phyloP scores from a whole-genome alignment of 2,329 filamentous ascomycete genomes.

The Hypoxylon sp. region DNA sequence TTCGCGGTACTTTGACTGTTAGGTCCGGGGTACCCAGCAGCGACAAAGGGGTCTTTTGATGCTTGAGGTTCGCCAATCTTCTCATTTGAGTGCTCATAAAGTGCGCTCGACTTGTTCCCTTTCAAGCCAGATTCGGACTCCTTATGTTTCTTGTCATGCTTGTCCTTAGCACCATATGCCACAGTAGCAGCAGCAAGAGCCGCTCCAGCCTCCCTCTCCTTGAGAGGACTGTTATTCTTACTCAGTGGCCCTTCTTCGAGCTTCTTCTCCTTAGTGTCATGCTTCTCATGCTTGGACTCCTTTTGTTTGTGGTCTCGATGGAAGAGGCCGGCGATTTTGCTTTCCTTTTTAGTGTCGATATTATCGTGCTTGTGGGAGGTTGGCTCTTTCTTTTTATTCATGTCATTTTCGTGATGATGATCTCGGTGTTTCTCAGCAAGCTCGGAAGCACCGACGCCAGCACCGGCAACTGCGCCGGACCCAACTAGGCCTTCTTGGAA shows the following conservation, averaged over 20 bases:
- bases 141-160: conserved; percentile 22
- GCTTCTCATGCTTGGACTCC: conserved; percentile 23
- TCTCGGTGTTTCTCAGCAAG: conserved; percentile 24
- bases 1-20: conserved; percentile 4
- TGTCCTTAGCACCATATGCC: conserved; percentile 24
- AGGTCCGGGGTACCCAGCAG: conserved; percentile 16
- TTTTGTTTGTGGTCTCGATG: conserved; percentile 35
- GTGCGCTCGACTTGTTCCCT: background rate
- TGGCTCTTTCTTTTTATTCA: conserved; percentile 22
- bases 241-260: conserved; percentile 6
- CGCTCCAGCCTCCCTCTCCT: conserved; percentile 30
- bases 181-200: conserved; percentile 32
- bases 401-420: conserved; percentile 11
- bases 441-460: conserved; percentile 27
- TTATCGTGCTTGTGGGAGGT: conserved; percentile 29
- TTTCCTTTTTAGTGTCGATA: conserved; percentile 28
- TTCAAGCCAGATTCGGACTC: background rate
- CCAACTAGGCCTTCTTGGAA: conserved; percentile 42
- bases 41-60: conserved; percentile 26
- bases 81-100: conserved; percentile 30
- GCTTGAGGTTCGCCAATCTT: conserved; percentile 10
- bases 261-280: conserved; percentile 22
- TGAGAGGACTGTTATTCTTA: conserved; percentile 29
- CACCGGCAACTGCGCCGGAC: conserved; percentile 32
- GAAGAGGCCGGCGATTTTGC: conserved; percentile 26